Evolutionary conservation across 257 asterid species (phyloP), one percentile per base, ranked within the genome.

Genomic region (Apocynum venetum): DNA sequence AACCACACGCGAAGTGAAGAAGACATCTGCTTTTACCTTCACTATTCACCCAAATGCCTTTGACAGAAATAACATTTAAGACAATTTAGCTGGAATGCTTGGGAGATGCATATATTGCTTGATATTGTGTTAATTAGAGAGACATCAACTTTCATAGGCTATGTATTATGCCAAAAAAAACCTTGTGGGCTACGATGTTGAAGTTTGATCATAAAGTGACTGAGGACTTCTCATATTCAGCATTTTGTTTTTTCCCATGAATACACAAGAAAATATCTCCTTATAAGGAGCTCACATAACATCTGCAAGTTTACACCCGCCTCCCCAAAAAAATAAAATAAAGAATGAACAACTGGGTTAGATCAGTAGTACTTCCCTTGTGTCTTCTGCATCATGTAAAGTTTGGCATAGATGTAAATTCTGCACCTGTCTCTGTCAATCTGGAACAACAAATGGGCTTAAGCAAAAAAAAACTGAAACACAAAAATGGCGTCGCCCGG

Each of bases 401-500:
- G 31, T 25, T 25, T 25, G 31, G 31, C 31, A 25, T 25, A 25
- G 31, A 25, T 25, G 31, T 25, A 25, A 25, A 25, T 25, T 25
- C 31, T 25, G 31, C 31, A 25, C 31, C 31, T 25, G 31, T 25
- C 31, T 25, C 31, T 25, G 31, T 0, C 31, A 25, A 25, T 25
- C 31, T 25, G 31, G 49, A 46, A 46, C 4, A 46, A 2, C 49
- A 46, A 46, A 46, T 46, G 4, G 49, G 0, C 49, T 46, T 46
- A 25, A 25, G 31, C 31, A 25, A 25, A 25, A 0, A 25, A 25
- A 25, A 25, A 25, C 6, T 47, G 10, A 4, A 47, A 47, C 10
- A 47, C 0, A 57, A 59, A 7, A 43, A 31, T 82, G 86, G 88
- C 90, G 79, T 84, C 88, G 88, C 87, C 87, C 87, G 84, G 88